Evolutionary conservation across 2,329 filamentous ascomycete species (phyloP).

Genomic region (Domatiomyces catenatus): DNA sequence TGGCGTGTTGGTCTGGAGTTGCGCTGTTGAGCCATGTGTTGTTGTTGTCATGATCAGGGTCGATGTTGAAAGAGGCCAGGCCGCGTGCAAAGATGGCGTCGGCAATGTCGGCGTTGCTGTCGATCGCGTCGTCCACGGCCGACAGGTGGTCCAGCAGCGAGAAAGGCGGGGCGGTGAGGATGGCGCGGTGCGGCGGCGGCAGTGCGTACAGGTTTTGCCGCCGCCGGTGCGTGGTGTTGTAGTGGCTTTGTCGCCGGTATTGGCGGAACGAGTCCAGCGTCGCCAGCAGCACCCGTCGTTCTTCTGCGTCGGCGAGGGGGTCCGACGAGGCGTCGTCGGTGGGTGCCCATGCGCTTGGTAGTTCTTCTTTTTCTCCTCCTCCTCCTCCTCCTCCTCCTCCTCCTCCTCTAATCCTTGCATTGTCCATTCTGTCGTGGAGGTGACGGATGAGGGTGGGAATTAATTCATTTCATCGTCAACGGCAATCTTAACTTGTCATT

Average conservation of each 20-base stretch:
- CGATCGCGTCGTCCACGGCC: conserved; percentile 72
- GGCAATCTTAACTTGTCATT: too few species aligned
- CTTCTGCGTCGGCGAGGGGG: conserved; percentile 58
- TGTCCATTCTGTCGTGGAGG: too few species aligned
- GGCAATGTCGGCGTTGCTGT: conserved; percentile 70
- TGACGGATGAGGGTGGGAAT: too few species aligned
- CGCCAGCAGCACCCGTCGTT: conserved; percentile 62
- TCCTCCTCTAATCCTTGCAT: too few species aligned
- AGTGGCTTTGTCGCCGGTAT: conserved; percentile 72
- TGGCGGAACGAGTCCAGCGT: conserved; percentile 81
- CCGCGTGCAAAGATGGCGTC: conserved; percentile 59
- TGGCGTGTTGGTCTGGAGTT: conserved; percentile 64
- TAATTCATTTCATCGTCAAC: too few species aligned
- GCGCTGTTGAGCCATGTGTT: conserved; percentile 54
- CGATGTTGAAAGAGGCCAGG: conserved; percentile 24
- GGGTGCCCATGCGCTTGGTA: too few species aligned
- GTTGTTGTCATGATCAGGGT: conserved; percentile 25
- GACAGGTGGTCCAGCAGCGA: conserved; percentile 64
- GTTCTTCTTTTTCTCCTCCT: too few species aligned
- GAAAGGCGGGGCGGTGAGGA: conserved; percentile 69
- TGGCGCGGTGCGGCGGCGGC: conserved; percentile 65
- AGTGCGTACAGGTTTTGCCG: conserved; percentile 88
- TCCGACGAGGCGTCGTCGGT: conserved; percentile 40
- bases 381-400: too few species aligned
- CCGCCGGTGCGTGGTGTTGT: conserved; percentile 78